Percentiles rank a stretch among this genome's conserved stretches.
Evolutionary conservation across 345 rosid genomes (phyloP).

Genomic region (Abelmoschus esculentus): DNA sequence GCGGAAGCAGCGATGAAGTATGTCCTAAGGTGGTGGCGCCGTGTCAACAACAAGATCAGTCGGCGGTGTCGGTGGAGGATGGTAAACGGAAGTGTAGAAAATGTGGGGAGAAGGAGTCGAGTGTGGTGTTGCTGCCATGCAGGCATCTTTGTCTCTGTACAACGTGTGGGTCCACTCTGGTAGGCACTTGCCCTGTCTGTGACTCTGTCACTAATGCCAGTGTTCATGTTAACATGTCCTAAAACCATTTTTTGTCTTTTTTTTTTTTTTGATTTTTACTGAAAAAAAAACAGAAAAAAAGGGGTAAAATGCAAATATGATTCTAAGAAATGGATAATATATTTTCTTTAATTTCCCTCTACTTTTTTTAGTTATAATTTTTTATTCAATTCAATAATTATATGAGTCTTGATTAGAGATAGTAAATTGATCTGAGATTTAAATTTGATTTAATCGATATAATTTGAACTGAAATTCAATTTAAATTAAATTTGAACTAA

Average conservation of each 20-base stretch:
- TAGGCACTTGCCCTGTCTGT: conserved; percentile 44
- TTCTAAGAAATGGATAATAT: conserved; percentile 8
- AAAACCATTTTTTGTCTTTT: neutral
- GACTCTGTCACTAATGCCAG: conserved; percentile 42
- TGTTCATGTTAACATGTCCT: conserved; percentile 64
- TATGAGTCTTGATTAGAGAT: no score
- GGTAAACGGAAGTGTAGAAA: conserved; percentile 29
- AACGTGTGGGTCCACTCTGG: conserved; percentile 49
- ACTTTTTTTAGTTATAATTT: no score
- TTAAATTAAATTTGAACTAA: no score
- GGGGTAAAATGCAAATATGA: conserved; percentile 7
- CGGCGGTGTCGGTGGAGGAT: neutral
- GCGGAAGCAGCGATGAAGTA: conserved; percentile 44
- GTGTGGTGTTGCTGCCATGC: conserved; percentile 79
- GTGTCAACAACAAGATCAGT: conserved; percentile 8
- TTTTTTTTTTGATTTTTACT: neutral
- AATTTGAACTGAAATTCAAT: no score
- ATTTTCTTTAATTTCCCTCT: neutral
- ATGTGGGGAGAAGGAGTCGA: conserved; percentile 62
- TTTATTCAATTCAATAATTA: no score
- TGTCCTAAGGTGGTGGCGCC: neutral
- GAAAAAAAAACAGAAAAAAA: neutral
- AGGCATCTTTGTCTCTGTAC: conserved; percentile 79
- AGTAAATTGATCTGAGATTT: no score
- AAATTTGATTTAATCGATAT: no score